Conservation (phyloP, 2,329 filamentous ascomycete genomes). For the Fusarium chlamydosporum region DNA sequence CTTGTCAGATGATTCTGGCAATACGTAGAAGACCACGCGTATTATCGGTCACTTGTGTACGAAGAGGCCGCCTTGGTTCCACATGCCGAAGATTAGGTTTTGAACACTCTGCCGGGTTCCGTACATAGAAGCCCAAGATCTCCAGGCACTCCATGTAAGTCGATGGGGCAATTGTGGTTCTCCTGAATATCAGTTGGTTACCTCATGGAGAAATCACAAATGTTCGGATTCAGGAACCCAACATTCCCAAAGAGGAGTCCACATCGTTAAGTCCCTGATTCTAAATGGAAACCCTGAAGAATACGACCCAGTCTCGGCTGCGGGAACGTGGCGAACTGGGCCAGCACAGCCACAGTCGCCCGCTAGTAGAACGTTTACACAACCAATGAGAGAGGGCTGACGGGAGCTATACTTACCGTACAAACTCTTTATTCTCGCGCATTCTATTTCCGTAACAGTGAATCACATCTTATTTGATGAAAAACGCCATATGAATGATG, state of each 20-base stretch:
- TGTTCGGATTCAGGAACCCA: conserved; percentile 22
- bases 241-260: conserved; percentile 19
- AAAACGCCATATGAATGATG: conserved; percentile 21
- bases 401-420: not conserved
- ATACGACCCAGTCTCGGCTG: conserved; percentile 38
- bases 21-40: conserved; percentile 22
- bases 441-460: conserved; percentile 31
- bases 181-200: conserved; percentile 34
- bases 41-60: not conserved
- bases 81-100: conserved; percentile 21
- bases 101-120: conserved; percentile 18
- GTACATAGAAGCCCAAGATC: conserved; percentile 21
- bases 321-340: conserved; percentile 46
- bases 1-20: conserved; percentile 1
- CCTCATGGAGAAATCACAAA: conserved; percentile 29
- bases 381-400: conserved; percentile 21
- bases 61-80: conserved; percentile 25
- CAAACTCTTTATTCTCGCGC: conserved; percentile 16
- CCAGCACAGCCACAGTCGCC: conserved; percentile 48
- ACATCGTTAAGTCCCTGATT: conserved; percentile 19
- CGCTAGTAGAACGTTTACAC: not conserved
- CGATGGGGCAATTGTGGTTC: conserved; percentile 24
- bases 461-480: conserved; percentile 31
- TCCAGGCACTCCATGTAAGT: conserved; percentile 22
- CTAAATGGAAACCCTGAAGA: conserved; percentile 30